phyloP scores from a whole-genome alignment of 1,284 basidiomycete genomes.

The Clitocybe nebularis region DNA sequence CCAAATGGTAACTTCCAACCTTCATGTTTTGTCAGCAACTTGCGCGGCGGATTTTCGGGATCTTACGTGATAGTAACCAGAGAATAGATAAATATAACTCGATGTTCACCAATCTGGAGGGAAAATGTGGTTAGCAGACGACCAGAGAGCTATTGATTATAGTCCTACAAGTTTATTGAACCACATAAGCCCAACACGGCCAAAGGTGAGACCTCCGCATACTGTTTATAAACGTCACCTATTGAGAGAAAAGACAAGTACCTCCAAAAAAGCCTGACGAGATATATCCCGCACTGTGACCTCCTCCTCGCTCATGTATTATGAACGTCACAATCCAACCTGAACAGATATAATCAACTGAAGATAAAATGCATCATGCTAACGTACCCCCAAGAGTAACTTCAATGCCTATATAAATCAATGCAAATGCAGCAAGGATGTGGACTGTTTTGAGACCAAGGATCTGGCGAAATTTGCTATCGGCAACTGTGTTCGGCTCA shows the following conservation, averaged over 20 bases:
- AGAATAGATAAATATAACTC: slow-evolving; percentile 23
- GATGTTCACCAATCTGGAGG: slow-evolving; percentile 24
- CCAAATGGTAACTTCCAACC: slow-evolving; percentile 59
- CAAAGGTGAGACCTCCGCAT: slow-evolving; percentile 32
- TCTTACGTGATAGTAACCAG: slow-evolving; percentile 26
- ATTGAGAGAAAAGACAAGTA: slow-evolving; percentile 10
- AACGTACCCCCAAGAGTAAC: slow-evolving; percentile 57
- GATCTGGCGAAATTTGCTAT: slow-evolving; percentile 52
- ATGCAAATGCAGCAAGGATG: slow-evolving; percentile 52
- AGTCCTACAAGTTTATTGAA: slow-evolving; percentile 43
- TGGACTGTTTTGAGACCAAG: slow-evolving; percentile 48
- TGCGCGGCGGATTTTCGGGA: background rate
- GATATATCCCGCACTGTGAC: slow-evolving; percentile 33
- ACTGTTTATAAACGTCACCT: background rate
- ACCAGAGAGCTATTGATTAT: slow-evolving; percentile 16
- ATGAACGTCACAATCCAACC: slow-evolving; percentile 50
- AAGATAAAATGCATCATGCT: background rate
- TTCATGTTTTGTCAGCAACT: slow-evolving; percentile 7
- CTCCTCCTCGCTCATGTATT: slow-evolving; percentile 31
- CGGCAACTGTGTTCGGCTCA: slow-evolving; percentile 25
- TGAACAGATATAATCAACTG: slow-evolving; percentile 12
- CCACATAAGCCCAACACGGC: slow-evolving; percentile 40
- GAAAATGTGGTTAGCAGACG: background rate
- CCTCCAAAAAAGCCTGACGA: slow-evolving; percentile 39
- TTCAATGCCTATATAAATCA: slow-evolving; percentile 65